These are phyloP conservation scores for Hyaloperonospora arabidopsidis DNA, from an alignment of 352 stramenopile genomes.

Conservation along the genomic window DNA sequence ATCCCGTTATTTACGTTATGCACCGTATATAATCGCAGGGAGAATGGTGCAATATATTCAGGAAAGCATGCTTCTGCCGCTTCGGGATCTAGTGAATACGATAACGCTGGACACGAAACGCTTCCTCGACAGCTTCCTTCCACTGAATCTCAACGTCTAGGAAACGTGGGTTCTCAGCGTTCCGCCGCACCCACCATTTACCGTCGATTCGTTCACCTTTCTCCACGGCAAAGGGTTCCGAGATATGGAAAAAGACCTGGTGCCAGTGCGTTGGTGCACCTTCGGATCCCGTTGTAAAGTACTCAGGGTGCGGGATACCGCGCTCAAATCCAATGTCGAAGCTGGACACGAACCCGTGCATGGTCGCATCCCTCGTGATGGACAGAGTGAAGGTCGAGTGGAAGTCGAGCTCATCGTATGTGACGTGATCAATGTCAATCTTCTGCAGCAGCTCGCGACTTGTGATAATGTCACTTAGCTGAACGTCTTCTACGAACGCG, in stretches of 20 bases:
- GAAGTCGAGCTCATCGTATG: constrained; percentile 94
- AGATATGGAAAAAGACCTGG: constrained; percentile 96
- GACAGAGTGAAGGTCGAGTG: constrained; percentile 83
- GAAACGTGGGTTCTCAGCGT: constrained; percentile 89
- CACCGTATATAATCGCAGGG: not conserved
- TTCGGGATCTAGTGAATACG: constrained; percentile 59
- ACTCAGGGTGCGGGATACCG: constrained; percentile 87
- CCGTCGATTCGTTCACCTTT: constrained; percentile 74
- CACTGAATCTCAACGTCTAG: constrained; percentile 87
- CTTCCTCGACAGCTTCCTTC: constrained; percentile 37
- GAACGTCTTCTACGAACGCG: constrained; percentile 94
- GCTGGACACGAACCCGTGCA: constrained; percentile 94
- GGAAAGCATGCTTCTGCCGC: not conserved
- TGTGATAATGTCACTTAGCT: constrained; percentile 83
- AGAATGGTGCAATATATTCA: constrained; percentile 9
- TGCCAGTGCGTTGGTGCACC: constrained; percentile 97
- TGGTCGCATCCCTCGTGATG: constrained; percentile 78
- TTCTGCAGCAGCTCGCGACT: constrained; percentile 76
- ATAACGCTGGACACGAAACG: constrained; percentile 54
- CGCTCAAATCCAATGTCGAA: constrained; percentile 97
- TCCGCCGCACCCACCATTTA: constrained; percentile 83
- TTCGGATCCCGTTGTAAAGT: constrained; percentile 90
- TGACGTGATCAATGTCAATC: constrained; percentile 86
- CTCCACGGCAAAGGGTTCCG: constrained; percentile 61
- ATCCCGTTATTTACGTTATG: not conserved